These are phyloP conservation scores for Iberis pinnata DNA, from an alignment of 345 rosid species.

Conservation along the genomic window DNA sequence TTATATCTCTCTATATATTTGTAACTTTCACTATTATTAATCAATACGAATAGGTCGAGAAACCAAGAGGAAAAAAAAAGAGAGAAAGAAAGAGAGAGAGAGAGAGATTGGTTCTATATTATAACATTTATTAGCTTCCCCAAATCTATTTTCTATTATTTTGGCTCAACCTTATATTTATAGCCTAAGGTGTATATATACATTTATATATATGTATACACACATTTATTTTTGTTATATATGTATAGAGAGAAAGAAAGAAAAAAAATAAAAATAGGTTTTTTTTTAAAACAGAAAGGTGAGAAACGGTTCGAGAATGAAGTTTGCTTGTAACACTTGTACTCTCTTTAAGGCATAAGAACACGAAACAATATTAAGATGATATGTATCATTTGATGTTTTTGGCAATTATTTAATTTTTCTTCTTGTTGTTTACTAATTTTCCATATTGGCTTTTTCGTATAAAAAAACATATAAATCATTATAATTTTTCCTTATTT, in stretches of 20 bases:
- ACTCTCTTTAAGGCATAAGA: conserved; percentile 26
- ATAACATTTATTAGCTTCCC: conserved; percentile 12
- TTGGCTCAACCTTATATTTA: conserved; percentile 18
- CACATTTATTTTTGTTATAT: not conserved
- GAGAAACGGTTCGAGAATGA: conserved; percentile 42
- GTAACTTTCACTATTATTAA: not conserved
- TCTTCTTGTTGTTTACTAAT: conserved; percentile 4
- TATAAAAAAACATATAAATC: not conserved
- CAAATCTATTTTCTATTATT: conserved; percentile 13
- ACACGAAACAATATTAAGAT: conserved; percentile 32
- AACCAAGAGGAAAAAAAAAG: conserved; percentile 2
- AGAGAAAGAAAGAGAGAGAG: not conserved
- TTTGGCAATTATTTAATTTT: conserved; percentile 21
- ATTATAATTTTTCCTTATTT: not conserved
- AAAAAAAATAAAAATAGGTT: conserved; percentile 9
- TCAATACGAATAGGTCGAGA: conserved; percentile 20
- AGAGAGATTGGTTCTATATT: conserved; percentile 12
- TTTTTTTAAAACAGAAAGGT: conserved; percentile 35
- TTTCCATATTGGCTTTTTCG: conserved; percentile 9
- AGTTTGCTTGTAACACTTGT: conserved; percentile 35
- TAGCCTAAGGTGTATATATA: not conserved
- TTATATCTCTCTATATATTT: not conserved
- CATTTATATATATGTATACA: not conserved
- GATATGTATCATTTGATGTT: conserved; percentile 21
- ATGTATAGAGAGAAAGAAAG: not conserved